Conservation (phyloP, 129 eudicot genomes). For the Gnaphalium uliginosum region DNA sequence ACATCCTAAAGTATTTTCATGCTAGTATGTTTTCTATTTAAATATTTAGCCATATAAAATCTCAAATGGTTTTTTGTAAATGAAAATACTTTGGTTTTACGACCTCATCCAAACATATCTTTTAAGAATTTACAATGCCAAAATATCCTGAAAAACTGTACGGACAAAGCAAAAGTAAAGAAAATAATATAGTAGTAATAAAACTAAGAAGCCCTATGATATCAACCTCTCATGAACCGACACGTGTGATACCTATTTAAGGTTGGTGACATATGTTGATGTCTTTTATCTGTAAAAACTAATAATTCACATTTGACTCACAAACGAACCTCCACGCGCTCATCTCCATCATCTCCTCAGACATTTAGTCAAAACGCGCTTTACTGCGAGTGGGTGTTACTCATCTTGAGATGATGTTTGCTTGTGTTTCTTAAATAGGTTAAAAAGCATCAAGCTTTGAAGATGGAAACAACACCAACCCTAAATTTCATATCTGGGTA, state of each 20-base stretch:
- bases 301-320: slow-evolving; percentile 32
- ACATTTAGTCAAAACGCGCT: slow-evolving; percentile 9
- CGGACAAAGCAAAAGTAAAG: slow-evolving; percentile 8
- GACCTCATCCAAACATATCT: no score
- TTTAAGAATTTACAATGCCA: not conserved
- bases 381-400: slow-evolving; percentile 10
- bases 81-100: no score
- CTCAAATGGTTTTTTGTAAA: no score
- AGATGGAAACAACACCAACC: slow-evolving; percentile 45
- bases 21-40: no score
- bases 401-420: slow-evolving; percentile 24
- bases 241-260: slow-evolving; percentile 43
- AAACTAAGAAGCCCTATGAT: slow-evolving; percentile 13
- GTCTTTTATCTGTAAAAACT: slow-evolving; percentile 34
- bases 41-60: no score
- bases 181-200: not conserved
- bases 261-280: slow-evolving; percentile 46
- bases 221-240: slow-evolving; percentile 25
- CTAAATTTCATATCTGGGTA: slow-evolving; percentile 42
- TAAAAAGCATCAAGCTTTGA: slow-evolving; percentile 43
- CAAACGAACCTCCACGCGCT: slow-evolving; percentile 18
- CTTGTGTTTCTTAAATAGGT: slow-evolving; percentile 44
- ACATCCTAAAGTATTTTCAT: no score
- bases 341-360: not conserved
- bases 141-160: not conserved